These are phyloP conservation scores for Dactylella cylindrospora DNA, from an alignment of 2,329 filamentous ascomycete species.

Conservation along the genomic window DNA sequence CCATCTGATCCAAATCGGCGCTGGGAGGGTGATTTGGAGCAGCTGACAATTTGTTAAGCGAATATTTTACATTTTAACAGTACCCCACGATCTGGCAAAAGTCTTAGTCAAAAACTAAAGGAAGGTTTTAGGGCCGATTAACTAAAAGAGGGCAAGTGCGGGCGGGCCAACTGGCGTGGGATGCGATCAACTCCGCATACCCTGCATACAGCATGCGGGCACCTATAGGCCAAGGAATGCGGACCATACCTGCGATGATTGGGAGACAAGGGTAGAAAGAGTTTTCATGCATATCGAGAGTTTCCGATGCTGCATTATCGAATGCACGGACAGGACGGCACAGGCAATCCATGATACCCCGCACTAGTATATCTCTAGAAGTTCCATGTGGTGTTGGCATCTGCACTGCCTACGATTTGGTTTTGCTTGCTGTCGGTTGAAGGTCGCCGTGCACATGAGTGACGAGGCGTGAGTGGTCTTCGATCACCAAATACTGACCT, in stretches of 20 bases:
- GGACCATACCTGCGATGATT: slow-evolving; percentile 10
- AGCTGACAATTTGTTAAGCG: too few relatives aligned
- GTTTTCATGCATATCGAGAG: background rate
- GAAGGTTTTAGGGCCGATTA: too few relatives aligned
- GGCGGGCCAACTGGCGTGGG: too few relatives aligned
- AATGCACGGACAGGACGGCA: slow-evolving; percentile 9
- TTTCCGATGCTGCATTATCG: background rate
- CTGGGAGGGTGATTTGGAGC: too few relatives aligned
- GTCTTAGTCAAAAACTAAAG: background rate
- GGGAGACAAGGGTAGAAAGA: slow-evolving; percentile 5
- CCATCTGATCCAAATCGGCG: too few relatives aligned
- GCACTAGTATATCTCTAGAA: slow-evolving; percentile 20
- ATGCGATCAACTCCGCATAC: slow-evolving; percentile 10
- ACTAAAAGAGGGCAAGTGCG: too few relatives aligned
- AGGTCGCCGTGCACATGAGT: slow-evolving; percentile 8
- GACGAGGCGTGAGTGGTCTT: too few relatives aligned
- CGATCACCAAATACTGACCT: too few relatives aligned
- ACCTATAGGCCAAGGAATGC: slow-evolving; percentile 5
- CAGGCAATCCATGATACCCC: slow-evolving; percentile 4
- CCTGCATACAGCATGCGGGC: too few relatives aligned
- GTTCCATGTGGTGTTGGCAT: background rate
- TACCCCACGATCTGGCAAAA: slow-evolving; percentile 19
- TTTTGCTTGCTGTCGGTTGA: background rate
- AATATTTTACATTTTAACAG: too few relatives aligned
- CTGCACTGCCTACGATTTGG: slow-evolving; percentile 2